Conservation (phyloP, 2,329 filamentous ascomycete genomes). For the Beauveria varroae region DNA sequence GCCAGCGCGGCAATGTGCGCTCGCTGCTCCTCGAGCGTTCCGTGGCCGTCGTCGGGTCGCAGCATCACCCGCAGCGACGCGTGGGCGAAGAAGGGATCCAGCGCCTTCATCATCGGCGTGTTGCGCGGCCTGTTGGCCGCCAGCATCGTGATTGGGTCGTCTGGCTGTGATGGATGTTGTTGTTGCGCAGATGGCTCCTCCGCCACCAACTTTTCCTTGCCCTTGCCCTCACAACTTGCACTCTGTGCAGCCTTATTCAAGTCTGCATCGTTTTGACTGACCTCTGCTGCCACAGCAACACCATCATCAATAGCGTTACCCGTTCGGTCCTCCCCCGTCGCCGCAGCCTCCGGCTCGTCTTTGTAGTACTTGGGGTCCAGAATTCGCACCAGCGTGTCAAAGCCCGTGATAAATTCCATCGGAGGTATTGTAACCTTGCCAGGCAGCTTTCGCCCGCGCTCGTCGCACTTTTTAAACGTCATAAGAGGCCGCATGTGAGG, state of each 20-base stretch:
- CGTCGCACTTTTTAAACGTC: not conserved
- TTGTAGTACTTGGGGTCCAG: slow-evolving; percentile 66
- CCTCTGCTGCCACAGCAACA: not conserved
- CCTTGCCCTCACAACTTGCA: not conserved
- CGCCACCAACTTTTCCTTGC: not conserved
- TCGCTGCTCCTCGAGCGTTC: slow-evolving; percentile 32
- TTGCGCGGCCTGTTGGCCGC: not conserved
- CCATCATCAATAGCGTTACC: not conserved
- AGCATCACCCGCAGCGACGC: slow-evolving; percentile 58
- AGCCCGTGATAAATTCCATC: slow-evolving; percentile 67
- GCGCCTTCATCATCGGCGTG: slow-evolving; percentile 38
- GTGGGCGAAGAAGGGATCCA: slow-evolving; percentile 56
- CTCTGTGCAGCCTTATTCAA: not conserved
- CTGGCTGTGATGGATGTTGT: not conserved
- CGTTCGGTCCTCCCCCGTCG: slow-evolving; percentile 16
- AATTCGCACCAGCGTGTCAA: slow-evolving; percentile 63
- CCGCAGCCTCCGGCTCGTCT: not conserved
- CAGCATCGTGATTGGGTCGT: not conserved
- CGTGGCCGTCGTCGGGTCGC: slow-evolving; percentile 55
- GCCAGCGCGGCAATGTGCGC: slow-evolving; percentile 41
- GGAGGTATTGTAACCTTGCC: slow-evolving; percentile 21
- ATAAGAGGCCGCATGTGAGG: not conserved
- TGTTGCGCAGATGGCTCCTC: not conserved
- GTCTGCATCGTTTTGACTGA: not conserved
- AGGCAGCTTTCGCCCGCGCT: not conserved